Base-by-base conservation (phyloP, 306 rosid species). In the Abrus precatorius region DNA sequence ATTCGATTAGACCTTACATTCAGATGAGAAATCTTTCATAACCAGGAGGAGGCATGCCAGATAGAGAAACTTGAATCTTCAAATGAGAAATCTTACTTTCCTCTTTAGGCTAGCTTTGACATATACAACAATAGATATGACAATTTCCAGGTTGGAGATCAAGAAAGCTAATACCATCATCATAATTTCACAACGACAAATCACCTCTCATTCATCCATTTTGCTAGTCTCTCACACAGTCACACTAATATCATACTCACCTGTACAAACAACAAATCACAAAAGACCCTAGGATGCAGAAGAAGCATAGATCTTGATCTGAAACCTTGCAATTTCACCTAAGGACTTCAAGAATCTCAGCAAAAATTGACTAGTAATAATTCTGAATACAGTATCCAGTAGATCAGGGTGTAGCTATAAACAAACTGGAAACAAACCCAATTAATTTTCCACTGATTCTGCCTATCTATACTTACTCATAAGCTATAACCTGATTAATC, bases 261-360 rank as follows among this genome's bases (percentile, higher is more conserved):
- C 69, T 13, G 14, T 11, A 41, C 0, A 9, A 29, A 82, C 11
- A 14, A 14, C 7, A 77, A 49, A 34, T 11, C 20, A 9, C 56
- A 67, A 33, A 47, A 32, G 29, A 82, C 20, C 59, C 68, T 28
- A 61, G 6, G 53, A 20, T 34, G 64, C 71, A 72, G 60, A 83
- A 71, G 54, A 63, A 12, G 7, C 12, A 41, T 41, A 78, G 73
- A 84, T 40, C 74, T 57, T 7, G 53, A 7, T 50, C 68, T 56
- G 10, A 47, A 38, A 70, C 45, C 38, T 50, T 7, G 12, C 47
- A 63, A 47, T 83, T 83, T 69, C 74, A 61, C 36, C 45, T 1
- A 36, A 4, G 20, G 28, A 27, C 3, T 43, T 9, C 0, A 14
- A 29, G 13, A 62, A 65, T 20, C 54, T 27, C 30, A 77, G 4